Conservation (phyloP, 805 yeast genomes). For the Metschnikowia continentalis region DNA sequence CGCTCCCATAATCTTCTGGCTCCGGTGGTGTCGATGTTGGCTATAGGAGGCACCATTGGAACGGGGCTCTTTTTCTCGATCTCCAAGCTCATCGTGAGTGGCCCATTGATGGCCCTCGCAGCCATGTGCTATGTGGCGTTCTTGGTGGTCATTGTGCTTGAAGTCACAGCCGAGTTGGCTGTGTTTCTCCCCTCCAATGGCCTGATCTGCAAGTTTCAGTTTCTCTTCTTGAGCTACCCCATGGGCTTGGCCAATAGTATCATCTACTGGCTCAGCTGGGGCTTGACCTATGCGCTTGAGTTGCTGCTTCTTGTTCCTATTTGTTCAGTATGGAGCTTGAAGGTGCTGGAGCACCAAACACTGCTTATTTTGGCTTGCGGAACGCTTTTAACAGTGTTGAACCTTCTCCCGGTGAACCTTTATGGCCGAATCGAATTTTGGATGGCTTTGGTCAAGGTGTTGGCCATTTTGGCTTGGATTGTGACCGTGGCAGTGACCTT, state of each 20-base stretch:
- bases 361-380: slow-evolving; percentile 10
- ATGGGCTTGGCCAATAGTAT: slow-evolving; percentile 19
- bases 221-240: slow-evolving; percentile 16
- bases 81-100: slow-evolving; percentile 11
- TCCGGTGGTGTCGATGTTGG: slow-evolving; percentile 17
- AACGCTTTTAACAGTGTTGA: slow-evolving; percentile 16
- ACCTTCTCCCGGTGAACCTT: slow-evolving; percentile 20
- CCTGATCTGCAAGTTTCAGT: slow-evolving; percentile 21
- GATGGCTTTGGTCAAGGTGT: slow-evolving; percentile 19
- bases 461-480: slow-evolving; percentile 20
- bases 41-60: slow-evolving; percentile 24
- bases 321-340: slow-evolving; percentile 15
- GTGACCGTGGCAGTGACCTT: slow-evolving; percentile 5
- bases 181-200: slow-evolving; percentile 18
- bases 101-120: slow-evolving; percentile 19
- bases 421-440: slow-evolving; percentile 21
- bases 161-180: slow-evolving; percentile 19
- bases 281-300: slow-evolving; percentile 23
- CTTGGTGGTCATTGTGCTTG: slow-evolving; percentile 19
- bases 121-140: slow-evolving; percentile 19
- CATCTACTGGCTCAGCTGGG: slow-evolving; percentile 26
- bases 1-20: slow-evolving; percentile 7
- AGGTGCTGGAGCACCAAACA: slow-evolving; percentile 3
- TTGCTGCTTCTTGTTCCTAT: slow-evolving; percentile 17
- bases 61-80: slow-evolving; percentile 22